phyloP scores from a whole-genome alignment of 2,329 filamentous ascomycete genomes.

The Beauveria sp. region DNA sequence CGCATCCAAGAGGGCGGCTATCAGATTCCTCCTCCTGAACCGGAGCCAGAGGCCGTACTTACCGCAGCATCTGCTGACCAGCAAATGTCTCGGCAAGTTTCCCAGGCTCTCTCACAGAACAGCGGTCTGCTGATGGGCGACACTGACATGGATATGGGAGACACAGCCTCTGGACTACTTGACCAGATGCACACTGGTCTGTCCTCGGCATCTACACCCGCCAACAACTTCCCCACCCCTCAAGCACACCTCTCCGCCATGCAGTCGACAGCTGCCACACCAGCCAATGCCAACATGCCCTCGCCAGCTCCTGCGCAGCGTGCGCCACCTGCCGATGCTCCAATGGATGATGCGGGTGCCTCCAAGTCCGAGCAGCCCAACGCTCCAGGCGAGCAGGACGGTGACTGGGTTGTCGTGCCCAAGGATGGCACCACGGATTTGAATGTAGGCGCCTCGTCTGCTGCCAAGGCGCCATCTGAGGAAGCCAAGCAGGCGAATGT shows the following conservation, averaged over 20 bases:
- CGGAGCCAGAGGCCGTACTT: slow-evolving; percentile 22
- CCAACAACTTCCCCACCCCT: slow-evolving; percentile 54
- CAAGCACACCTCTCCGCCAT: slow-evolving; percentile 49
- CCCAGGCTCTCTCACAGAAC: slow-evolving; percentile 47
- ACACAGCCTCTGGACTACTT: slow-evolving; percentile 55
- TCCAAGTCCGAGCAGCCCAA: slow-evolving; percentile 33
- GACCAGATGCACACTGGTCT: slow-evolving; percentile 61
- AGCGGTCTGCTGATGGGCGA: slow-evolving; percentile 46
- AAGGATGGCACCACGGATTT: slow-evolving; percentile 39
- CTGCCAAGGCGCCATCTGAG: slow-evolving; percentile 15
- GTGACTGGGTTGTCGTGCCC: slow-evolving; percentile 70
- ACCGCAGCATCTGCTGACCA: slow-evolving; percentile 16
- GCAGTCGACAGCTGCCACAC: slow-evolving; percentile 51
- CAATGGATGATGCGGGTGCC: slow-evolving; percentile 37
- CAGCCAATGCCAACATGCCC: slow-evolving; percentile 38
- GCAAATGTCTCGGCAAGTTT: slow-evolving; percentile 44
- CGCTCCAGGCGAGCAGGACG: slow-evolving; percentile 41
- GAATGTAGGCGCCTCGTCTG: slow-evolving; percentile 16
- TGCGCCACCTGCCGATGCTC: slow-evolving; percentile 14
- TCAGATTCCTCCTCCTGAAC: slow-evolving; percentile 51
- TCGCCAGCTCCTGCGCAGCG: slow-evolving; percentile 34
- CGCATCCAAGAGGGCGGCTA: slow-evolving; percentile 73
- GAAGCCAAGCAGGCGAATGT: slow-evolving; percentile 17
- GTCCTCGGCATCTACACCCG: slow-evolving; percentile 52
- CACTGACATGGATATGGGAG: slow-evolving; percentile 59